Evolutionary conservation across 108 stramenopile genomes (phyloP).

Genomic region (Cyclostephanos tholiformis): DNA sequence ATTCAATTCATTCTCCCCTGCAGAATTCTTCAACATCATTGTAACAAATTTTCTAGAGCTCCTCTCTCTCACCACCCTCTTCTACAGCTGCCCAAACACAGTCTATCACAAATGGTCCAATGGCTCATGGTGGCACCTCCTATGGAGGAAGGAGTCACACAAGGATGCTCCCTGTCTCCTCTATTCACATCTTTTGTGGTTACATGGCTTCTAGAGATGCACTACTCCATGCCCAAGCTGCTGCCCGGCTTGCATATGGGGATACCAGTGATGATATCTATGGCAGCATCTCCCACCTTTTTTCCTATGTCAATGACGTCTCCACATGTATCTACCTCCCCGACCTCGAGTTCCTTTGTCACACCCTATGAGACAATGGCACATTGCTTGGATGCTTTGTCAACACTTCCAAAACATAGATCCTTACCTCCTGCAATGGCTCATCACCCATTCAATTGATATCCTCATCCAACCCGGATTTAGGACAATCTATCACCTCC

Average conservation of each 20-base stretch:
- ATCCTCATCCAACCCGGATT: no score
- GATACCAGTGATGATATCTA: no score
- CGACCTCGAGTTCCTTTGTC: neutral
- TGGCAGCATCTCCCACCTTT: no score
- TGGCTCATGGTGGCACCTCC: no score
- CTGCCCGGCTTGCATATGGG: neutral
- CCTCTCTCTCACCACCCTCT: neutral
- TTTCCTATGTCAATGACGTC: no score
- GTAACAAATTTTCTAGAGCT: no score
- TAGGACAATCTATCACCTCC: no score
- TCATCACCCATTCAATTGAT: no score
- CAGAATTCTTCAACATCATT: no score
- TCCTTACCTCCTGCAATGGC: conserved; percentile 1
- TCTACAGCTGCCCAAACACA: neutral
- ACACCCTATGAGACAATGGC: no score
- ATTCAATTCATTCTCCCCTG: no score
- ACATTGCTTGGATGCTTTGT: neutral
- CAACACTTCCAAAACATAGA: neutral
- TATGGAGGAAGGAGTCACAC: conserved; percentile 19
- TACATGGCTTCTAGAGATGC: neutral
- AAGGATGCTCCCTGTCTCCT: conserved; percentile 19
- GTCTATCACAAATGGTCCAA: neutral
- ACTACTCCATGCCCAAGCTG: neutral
- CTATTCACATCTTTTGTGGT: neutral
- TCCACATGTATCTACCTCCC: neutral